Conservation (phyloP, 305 asterid genomes). For the Fraxinus albicans region DNA sequence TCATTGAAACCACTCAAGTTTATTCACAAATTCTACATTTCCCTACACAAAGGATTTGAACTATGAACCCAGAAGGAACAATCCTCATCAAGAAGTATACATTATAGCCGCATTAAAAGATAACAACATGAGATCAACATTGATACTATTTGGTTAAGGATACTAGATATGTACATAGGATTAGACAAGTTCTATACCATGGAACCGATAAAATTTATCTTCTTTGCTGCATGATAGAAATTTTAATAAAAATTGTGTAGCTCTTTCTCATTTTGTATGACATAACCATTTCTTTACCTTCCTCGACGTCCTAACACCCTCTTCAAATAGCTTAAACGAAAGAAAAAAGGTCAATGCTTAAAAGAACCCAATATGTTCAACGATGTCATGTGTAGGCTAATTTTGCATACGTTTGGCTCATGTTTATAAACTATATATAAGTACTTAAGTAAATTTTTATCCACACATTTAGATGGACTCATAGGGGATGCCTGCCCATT, state of each 20-base stretch:
- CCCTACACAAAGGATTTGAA: background rate
- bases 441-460: too few species aligned
- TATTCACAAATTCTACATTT: background rate
- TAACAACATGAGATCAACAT: background rate
- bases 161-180: background rate
- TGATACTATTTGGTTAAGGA: slow-evolving; percentile 5
- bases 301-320: background rate
- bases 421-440: too few species aligned
- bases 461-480: too few species aligned
- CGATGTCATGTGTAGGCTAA: background rate
- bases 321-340: too few species aligned
- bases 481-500: too few species aligned
- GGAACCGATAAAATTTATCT: too few species aligned
- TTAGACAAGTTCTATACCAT: background rate
- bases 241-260: too few species aligned
- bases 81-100: background rate
- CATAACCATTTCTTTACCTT: background rate
- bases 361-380: background rate
- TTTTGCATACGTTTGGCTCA: too few species aligned
- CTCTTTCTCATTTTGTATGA: background rate
- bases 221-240: too few species aligned
- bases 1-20: background rate
- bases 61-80: background rate
- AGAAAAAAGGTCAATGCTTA: background rate
- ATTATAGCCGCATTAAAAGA: background rate